phyloP scores from a whole-genome alignment of 169 alveolate species.

The Plasmodium gallinaceum region DNA sequence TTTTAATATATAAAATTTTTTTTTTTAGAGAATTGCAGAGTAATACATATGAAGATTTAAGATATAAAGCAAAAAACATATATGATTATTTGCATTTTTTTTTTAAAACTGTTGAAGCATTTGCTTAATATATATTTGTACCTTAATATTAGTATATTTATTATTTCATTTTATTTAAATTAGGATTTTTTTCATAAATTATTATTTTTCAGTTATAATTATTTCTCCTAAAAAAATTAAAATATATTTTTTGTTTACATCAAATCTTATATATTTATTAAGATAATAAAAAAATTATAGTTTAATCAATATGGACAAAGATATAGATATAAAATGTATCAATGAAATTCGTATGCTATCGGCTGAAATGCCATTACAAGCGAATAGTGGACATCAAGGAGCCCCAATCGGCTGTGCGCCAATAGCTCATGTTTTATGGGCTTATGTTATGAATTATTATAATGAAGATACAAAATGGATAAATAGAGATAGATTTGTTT shows the following conservation, averaged over 20 bases:
- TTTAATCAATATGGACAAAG: constrained; percentile 17
- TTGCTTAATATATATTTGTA: constrained; percentile 21
- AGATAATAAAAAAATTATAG: neutral
- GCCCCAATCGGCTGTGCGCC: constrained; percentile 92
- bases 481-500: constrained; percentile 87
- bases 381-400: constrained; percentile 90
- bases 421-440: constrained; percentile 86
- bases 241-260: neutral
- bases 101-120: constrained; percentile 70
- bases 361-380: constrained; percentile 77
- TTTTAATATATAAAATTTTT: neutral
- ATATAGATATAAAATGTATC: constrained; percentile 57
- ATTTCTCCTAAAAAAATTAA: neutral
- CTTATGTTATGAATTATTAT: constrained; percentile 82
- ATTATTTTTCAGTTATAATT: neutral
- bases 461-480: constrained; percentile 85
- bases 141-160: neutral
- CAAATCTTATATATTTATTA: too few species aligned
- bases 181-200: neutral
- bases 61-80: constrained; percentile 73
- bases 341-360: constrained; percentile 77
- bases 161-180: neutral
- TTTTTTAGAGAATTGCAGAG: constrained; percentile 67
- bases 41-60: constrained; percentile 58
- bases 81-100: constrained; percentile 75